Conservation (phyloP, 345 rosid species). For the thale cress (Arabidopsis thaliana) region TAIR10.1 NC_003075.7:12901001-12901500, state of each 20-base stretch:
- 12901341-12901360: conserved; percentile 39
- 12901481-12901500: conserved; percentile 23
- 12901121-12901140: conserved; percentile 70
- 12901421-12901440: conserved; percentile 29
- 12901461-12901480: conserved; percentile 30
- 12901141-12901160: conserved; percentile 68
- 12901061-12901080: not conserved
- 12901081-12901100: conserved; percentile 62
- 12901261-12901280: not conserved
- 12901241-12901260: conserved; percentile 34
- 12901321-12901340: conserved; percentile 41
- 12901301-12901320: conserved; percentile 28
- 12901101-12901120: conserved; percentile 73
- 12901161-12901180: conserved; percentile 78
- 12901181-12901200: conserved; percentile 67
- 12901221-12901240: conserved; percentile 46
- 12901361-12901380: conserved; percentile 10
- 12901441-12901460: not conserved
- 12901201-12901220: conserved; percentile 47
- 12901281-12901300: conserved; percentile 20
- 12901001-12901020: not conserved
- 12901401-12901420: conserved; percentile 24
- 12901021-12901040: not conserved
- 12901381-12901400: conserved; percentile 13
- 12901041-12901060: not conserved